Conservation (phyloP, 2,329 filamentous ascomycete species). For the Trichoderma sp. region DNA sequence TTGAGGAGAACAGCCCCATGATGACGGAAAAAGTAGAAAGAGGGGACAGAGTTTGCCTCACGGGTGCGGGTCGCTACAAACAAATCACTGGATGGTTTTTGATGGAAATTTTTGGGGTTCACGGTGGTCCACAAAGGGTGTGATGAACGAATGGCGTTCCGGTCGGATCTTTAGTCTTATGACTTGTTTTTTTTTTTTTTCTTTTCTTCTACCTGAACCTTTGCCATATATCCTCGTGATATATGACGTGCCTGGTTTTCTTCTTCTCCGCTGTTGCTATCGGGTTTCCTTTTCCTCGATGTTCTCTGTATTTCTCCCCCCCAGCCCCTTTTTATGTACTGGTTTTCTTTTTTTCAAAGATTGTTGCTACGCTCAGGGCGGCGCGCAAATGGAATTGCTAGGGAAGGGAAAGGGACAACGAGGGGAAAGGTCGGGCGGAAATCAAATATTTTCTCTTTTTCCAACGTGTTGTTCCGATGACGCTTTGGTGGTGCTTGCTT, state of each 20-base stretch:
- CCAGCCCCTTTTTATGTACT: conserved; percentile 6
- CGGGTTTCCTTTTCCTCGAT: conserved; percentile 18
- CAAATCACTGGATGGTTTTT: conserved; percentile 30
- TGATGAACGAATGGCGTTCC: conserved; percentile 31
- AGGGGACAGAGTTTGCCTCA: conserved; percentile 5
- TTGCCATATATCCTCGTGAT: conserved; percentile 10
- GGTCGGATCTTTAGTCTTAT: conserved; percentile 29
- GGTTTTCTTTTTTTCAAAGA: conserved; percentile 16
- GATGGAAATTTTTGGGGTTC: conserved; percentile 23
- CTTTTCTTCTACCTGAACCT: background rate
- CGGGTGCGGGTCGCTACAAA: conserved; percentile 23
- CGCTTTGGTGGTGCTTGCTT: conserved; percentile 1
- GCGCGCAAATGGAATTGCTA: conserved; percentile 18
- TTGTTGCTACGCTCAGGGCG: conserved; percentile 24
- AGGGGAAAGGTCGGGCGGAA: conserved; percentile 9
- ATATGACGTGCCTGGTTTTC: background rate
- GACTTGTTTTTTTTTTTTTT: background rate
- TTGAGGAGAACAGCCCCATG: conserved; percentile 7
- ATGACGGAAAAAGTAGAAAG: conserved; percentile 4
- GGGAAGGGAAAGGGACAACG: background rate
- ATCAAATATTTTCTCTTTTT: background rate
- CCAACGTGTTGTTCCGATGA: background rate
- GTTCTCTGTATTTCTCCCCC: conserved; percentile 19
- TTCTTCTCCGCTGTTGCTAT: background rate
- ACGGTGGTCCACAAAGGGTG: conserved; percentile 24